Evolutionary conservation across 371 early-diverging fungal genomes (phyloP).

Genomic region (Nematocida ausubeli): DNA sequence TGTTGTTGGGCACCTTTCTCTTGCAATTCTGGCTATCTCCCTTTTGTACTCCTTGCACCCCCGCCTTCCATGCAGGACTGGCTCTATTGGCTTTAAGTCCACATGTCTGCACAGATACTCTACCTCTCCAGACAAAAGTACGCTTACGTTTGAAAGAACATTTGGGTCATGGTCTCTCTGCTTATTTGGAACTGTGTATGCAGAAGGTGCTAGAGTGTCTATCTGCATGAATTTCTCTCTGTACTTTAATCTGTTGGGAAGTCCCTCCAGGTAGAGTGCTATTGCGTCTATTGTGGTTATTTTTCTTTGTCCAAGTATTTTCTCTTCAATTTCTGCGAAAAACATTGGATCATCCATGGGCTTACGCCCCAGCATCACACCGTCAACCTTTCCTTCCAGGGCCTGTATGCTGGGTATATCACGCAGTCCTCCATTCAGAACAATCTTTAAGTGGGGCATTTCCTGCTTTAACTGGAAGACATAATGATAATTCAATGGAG

Average conservation of each 20-base stretch:
- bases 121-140: not conserved
- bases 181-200: not conserved
- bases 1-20: not conserved
- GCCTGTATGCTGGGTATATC: conserved; percentile 54
- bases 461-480: conserved; percentile 72
- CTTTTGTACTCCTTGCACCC: conserved; percentile 61
- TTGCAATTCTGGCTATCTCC: conserved; percentile 16
- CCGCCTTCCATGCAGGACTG: conserved; percentile 49
- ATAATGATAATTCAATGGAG: conserved; percentile 74
- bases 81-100: conserved; percentile 55
- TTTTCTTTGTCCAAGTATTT: not conserved
- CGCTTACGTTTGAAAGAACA: not conserved
- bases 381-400: conserved; percentile 58
- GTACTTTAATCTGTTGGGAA: not conserved
- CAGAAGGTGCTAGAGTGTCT: not conserved
- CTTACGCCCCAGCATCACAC: conserved; percentile 68
- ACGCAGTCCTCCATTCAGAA: conserved; percentile 76
- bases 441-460: conserved; percentile 71
- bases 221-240: not conserved
- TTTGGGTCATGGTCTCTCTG: conserved; percentile 3
- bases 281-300: conserved; percentile 1
- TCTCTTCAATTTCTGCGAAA: conserved; percentile 55
- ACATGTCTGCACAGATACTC: conserved; percentile 14
- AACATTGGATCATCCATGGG: conserved; percentile 64
- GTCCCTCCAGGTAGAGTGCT: not conserved